Conservation (phyloP, 306 rosid genomes). For the Calophaca sinica region DNA sequence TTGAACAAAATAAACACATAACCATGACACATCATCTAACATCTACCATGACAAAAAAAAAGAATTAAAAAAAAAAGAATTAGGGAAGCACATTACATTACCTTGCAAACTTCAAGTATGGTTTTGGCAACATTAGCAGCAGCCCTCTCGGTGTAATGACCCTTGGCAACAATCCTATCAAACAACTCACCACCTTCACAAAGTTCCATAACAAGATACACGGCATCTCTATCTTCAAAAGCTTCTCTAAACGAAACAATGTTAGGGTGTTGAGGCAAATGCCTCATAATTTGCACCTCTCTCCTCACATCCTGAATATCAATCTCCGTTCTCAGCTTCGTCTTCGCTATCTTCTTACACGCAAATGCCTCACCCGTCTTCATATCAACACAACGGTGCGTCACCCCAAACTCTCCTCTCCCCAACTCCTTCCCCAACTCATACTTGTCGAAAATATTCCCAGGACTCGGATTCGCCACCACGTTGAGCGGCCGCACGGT, state of each 20-base stretch:
- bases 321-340: constrained; percentile 79
- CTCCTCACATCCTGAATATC: constrained; percentile 84
- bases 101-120: constrained; percentile 91
- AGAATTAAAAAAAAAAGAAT: no score
- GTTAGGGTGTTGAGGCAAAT: constrained; percentile 78
- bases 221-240: constrained; percentile 81
- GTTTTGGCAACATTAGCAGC: constrained; percentile 80
- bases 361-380: constrained; percentile 62
- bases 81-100: not conserved
- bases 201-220: constrained; percentile 90
- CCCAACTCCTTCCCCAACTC: constrained; percentile 76
- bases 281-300: constrained; percentile 88
- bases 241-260: constrained; percentile 84
- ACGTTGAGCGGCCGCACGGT: constrained; percentile 40
- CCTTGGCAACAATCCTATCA: constrained; percentile 78
- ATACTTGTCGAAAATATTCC: constrained; percentile 60
- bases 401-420: constrained; percentile 88
- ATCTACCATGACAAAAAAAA: no score
- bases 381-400: constrained; percentile 56
- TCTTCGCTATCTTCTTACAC: constrained; percentile 80
- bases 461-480: constrained; percentile 56
- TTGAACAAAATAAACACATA: no score
- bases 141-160: constrained; percentile 91
- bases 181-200: constrained; percentile 95
- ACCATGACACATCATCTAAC: no score